A percentile compares a stretch with the other conserved stretches of the same genome.
Conservation (phyloP, 257 asterid genomes). For the Lithospermum erythrorhizon region DNA sequence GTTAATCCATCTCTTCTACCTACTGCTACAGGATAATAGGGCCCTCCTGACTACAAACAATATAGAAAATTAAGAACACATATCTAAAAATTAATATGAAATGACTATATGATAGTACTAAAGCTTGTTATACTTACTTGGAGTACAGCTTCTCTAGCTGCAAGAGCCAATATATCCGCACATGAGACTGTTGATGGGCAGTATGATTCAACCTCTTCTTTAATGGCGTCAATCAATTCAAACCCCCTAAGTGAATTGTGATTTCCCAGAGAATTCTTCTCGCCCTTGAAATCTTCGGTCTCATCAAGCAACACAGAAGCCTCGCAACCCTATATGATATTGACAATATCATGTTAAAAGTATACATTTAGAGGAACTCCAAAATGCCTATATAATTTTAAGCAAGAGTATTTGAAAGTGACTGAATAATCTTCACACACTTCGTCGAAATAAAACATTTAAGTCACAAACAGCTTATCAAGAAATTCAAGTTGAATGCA, state of each 20-base stretch:
- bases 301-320: slow-evolving; percentile 73
- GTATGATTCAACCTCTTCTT: slow-evolving; percentile 44
- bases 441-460: not conserved
- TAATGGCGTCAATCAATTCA: slow-evolving; percentile 52
- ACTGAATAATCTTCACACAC: too few species aligned
- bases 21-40: slow-evolving; percentile 21
- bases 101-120: not conserved
- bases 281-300: slow-evolving; percentile 46
- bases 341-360: not conserved
- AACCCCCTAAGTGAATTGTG: slow-evolving; percentile 55
- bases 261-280: slow-evolving; percentile 58
- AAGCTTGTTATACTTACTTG: slow-evolving; percentile 21
- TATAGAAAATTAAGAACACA: not conserved
- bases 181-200: slow-evolving; percentile 51
- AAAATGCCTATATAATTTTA: not conserved
- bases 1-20: slow-evolving; percentile 35
- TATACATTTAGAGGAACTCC: not conserved
- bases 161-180: slow-evolving; percentile 34
- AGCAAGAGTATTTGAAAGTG: not conserved
- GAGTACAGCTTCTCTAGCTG: slow-evolving; percentile 63
- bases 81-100: not conserved
- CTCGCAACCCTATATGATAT: slow-evolving; percentile 53
- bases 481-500: not conserved
- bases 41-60: slow-evolving; percentile 47
- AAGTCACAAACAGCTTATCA: not conserved